Evolutionary conservation across 495 filamentous ascomycete genomes (phyloP).

Genomic region (Halenospora varia): DNA sequence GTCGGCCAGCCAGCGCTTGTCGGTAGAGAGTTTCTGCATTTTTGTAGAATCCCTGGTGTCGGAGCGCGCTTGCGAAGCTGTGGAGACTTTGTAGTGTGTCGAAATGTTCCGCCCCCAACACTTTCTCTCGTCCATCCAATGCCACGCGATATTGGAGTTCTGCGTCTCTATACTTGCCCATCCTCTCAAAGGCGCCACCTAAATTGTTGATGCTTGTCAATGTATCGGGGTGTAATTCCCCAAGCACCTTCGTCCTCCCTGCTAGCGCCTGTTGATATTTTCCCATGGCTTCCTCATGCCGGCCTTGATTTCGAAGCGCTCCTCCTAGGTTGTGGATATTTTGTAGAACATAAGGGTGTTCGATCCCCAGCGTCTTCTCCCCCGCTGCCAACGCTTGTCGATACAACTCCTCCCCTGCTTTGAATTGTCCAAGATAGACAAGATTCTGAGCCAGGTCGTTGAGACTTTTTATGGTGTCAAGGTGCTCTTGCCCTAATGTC

Average conservation of each 20-base stretch:
- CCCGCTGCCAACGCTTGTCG: no score
- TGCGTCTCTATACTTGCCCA: neutral
- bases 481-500: neutral
- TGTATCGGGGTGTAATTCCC: neutral
- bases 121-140: neutral
- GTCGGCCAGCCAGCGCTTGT: neutral
- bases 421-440: neutral
- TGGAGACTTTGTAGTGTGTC: neutral
- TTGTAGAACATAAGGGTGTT: no score
- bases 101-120: neutral
- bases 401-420: no score
- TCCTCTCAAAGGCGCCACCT: neutral
- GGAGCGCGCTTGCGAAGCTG: neutral
- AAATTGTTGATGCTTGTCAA: neutral
- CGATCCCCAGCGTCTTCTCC: no score
- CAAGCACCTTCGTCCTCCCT: neutral
- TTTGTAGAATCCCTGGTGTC: neutral
- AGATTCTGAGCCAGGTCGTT: neutral
- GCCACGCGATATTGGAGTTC: neutral
- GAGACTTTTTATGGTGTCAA: neutral
- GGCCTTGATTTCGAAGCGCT: neutral
- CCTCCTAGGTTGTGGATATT: no score
- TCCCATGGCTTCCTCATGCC: neutral
- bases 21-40: neutral
- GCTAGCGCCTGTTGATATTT: neutral